Evolutionary conservation across 2,329 filamentous ascomycete genomes (phyloP).

Genomic region (Exophiala bonariae): DNA sequence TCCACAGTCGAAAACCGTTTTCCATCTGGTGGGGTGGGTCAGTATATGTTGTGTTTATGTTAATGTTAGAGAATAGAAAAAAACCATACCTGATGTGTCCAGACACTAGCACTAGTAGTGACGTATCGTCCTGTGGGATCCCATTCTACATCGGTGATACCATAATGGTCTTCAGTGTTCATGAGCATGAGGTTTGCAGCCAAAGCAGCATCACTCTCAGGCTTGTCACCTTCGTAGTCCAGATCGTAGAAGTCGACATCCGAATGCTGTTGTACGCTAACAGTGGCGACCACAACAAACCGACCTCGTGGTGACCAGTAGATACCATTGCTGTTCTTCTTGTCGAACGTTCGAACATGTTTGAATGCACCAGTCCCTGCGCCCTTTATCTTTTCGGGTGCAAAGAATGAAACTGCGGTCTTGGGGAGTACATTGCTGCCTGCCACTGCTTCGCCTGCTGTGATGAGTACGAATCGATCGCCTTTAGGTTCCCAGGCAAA

Average conservation of each 20-base stretch:
- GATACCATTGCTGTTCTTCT: slow-evolving; percentile 99
- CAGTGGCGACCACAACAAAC: slow-evolving; percentile 91
- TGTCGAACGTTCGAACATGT: slow-evolving; percentile 90
- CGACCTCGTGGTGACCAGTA: slow-evolving; percentile 97
- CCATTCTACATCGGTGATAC: slow-evolving; percentile 97
- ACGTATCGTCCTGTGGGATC: slow-evolving; percentile 95
- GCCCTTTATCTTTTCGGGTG: slow-evolving; percentile 90
- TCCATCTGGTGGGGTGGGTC: no score
- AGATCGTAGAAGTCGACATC: slow-evolving; percentile 98
- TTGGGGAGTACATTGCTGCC: slow-evolving; percentile 85
- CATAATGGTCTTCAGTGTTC: slow-evolving; percentile 93
- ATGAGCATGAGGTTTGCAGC: slow-evolving; percentile 93
- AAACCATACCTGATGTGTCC: slow-evolving; percentile 93
- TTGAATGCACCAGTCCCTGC: slow-evolving; percentile 82
- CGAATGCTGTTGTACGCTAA: slow-evolving; percentile 88
- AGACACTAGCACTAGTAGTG: slow-evolving; percentile 86
- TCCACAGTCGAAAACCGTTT: slow-evolving; percentile 97
- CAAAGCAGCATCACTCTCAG: slow-evolving; percentile 88
- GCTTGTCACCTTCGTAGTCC: slow-evolving; percentile 96
- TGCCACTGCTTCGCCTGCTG: slow-evolving; percentile 77
- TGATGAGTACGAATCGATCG: slow-evolving; percentile 95
- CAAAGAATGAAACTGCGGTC: slow-evolving; percentile 94
- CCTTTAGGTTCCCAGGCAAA: slow-evolving; percentile 99
- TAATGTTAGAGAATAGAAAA: not conserved
- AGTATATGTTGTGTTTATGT: slow-evolving; percentile 19